A percentile compares a stretch with the other conserved stretches of the same genome.
Evolutionary conservation across 257 asterid genomes (phyloP).

Genomic region (Solanum virginianum): DNA sequence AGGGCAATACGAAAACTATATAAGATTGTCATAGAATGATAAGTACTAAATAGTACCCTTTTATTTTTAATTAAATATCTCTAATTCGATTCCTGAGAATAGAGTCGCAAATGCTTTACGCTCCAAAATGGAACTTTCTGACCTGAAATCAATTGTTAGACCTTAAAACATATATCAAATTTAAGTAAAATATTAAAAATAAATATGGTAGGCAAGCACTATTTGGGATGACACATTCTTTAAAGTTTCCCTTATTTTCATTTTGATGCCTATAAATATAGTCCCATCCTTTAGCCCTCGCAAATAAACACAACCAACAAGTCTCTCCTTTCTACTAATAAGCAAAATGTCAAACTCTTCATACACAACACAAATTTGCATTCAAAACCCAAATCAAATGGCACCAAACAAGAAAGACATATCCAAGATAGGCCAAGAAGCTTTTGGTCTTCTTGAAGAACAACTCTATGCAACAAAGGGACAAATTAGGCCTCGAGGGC

Average conservation of each 20-base stretch:
- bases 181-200: not conserved
- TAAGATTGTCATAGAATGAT: not conserved
- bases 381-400: not conserved
- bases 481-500: not conserved
- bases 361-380: not conserved
- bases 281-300: not conserved
- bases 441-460: not conserved
- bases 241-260: not conserved
- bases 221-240: not conserved
- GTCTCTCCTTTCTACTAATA: not conserved
- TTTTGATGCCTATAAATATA: not conserved
- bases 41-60: not conserved
- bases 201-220: not conserved
- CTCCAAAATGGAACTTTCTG: not conserved
- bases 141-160: accelerated
- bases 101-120: not conserved
- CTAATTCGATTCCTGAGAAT: accelerated
- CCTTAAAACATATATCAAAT: not conserved
- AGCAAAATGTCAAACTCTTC: not conserved
- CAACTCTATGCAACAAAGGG: not conserved
- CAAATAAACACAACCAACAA: not conserved
- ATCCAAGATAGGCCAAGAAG: not conserved
- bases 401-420: not conserved
- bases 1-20: not conserved
- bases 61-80: not conserved